Evolutionary conservation across 495 filamentous ascomycete genomes (phyloP), one percentile per base, ranked within the genome.

Genomic region (Xylaria bambusicola): DNA sequence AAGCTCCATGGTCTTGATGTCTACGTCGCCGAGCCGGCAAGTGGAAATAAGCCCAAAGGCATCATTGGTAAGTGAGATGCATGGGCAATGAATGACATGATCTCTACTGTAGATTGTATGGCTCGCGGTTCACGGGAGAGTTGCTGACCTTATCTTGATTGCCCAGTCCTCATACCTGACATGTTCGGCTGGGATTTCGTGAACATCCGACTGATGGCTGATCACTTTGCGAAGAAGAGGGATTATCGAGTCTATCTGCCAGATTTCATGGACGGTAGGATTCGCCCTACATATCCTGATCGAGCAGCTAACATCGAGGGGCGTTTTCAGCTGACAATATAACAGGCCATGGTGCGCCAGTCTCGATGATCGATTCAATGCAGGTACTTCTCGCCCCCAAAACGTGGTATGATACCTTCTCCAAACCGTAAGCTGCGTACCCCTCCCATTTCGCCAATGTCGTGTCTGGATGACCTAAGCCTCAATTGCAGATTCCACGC

Each of bases 121-220:
- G n/a, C n/a, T n/a, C n/a, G n/a, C n/a, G n/a, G n/a, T n/a, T n/a
- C n/a, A n/a, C n/a, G n/a, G n/a, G n/a, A n/a, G n/a, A 20, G 6
- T 10, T 49, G 35, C 35, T 58, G 8, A 58, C 24, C 15, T 40
- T 15, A 42, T 29, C n/a, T 21, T 15, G 40, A 10, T 13, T n/a
- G n/a, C n/a, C 4, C 9, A 58, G 67, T 81, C 29, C 74, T 80
- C 49, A 62, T 82, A 29, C 73, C 79, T 0, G 79, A 81, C 61
- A 74, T 74, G 0, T 81, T 81, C 52, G 79, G 80, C 18, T 81
- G 77, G 77, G 69, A 66, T 9, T 75, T 81, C 40, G 63, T 77
- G n/a, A 81, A 82, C 56, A 72, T 70, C 44, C 68, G 77, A 0
- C 42, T 82, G 2, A 63, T 81, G 55, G 76, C 78, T 3, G 79